Evolutionary conservation across 495 filamentous ascomycete species (phyloP).

Genomic region (Copromyces sp.): DNA sequence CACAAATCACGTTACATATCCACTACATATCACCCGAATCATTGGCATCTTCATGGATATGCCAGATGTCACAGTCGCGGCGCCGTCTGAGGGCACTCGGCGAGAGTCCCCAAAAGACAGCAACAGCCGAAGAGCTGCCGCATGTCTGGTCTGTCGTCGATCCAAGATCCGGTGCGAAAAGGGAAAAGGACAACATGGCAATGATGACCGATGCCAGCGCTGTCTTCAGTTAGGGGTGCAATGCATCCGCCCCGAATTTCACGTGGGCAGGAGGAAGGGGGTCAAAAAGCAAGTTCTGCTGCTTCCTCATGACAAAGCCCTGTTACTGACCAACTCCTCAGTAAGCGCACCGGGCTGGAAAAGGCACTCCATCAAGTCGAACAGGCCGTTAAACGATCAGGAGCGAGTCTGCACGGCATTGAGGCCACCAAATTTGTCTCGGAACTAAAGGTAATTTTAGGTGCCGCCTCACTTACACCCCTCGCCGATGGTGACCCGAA

Average conservation of each 20-base stretch:
- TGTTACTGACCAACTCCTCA: conserved; percentile 16
- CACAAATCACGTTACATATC: not conserved
- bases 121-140: conserved; percentile 35
- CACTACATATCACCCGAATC: not conserved
- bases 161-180: conserved; percentile 59
- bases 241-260: conserved; percentile 57
- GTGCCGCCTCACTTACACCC: conserved; percentile 12
- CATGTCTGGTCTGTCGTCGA: conserved; percentile 56
- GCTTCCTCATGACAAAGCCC: not conserved
- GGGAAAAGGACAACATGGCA: conserved; percentile 24
- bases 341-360: conserved; percentile 62
- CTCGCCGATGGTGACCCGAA: not conserved
- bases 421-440: conserved; percentile 46
- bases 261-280: conserved; percentile 61
- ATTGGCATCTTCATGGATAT: conserved; percentile 1
- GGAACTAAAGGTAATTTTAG: conserved; percentile 46
- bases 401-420: conserved; percentile 33
- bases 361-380: conserved; percentile 66
- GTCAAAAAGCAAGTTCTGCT: conserved; percentile 55
- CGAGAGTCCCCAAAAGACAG: conserved; percentile 16
- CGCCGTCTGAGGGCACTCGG: conserved; percentile 3
- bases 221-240: conserved; percentile 48
- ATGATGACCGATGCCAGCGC: conserved; percentile 47
- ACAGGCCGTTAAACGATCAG: conserved; percentile 57
- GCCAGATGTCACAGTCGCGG: conserved; percentile 6